Conservation (phyloP, 352 stramenopile genomes). For the Phytophthora macrochlamydospora region DNA sequence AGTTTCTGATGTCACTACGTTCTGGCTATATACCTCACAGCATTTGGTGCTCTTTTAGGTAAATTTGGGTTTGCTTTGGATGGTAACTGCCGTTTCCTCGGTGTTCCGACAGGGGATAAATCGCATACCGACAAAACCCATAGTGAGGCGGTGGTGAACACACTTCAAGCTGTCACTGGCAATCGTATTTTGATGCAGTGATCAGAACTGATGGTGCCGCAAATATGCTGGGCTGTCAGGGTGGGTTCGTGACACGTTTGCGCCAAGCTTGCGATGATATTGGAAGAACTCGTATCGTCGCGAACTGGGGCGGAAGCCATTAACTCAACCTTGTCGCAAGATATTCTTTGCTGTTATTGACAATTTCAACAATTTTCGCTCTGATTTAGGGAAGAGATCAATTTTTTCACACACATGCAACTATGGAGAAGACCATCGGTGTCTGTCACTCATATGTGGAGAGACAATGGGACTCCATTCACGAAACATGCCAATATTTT, state of each 20-base stretch:
- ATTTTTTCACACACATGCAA: too few species aligned
- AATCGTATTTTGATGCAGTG: neutral
- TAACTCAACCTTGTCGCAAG: neutral
- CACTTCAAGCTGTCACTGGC: neutral
- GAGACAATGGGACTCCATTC: conserved; percentile 13
- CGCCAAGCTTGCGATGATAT: neutral
- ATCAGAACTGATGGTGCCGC: neutral
- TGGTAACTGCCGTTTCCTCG: neutral
- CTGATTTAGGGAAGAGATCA: neutral
- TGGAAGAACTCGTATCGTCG: neutral
- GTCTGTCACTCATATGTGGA: neutral
- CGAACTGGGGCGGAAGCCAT: conserved; percentile 4
- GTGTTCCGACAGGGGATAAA: neutral
- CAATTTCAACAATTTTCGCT: neutral
- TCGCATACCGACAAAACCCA: neutral
- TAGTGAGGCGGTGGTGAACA: neutral
- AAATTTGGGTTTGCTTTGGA: neutral
- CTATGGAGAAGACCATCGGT: too few species aligned
- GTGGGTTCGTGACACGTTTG: neutral
- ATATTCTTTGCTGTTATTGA: neutral
- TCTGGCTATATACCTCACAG: neutral
- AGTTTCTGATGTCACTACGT: neutral
- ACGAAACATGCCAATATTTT: conserved; percentile 14
- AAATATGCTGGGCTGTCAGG: conserved; percentile 1
- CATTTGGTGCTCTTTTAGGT: neutral